Percentiles rank a stretch among this genome's conserved stretches.
Conservation (phyloP, 1,284 basidiomycete species). For the Heterobasidion parviporum region DNA sequence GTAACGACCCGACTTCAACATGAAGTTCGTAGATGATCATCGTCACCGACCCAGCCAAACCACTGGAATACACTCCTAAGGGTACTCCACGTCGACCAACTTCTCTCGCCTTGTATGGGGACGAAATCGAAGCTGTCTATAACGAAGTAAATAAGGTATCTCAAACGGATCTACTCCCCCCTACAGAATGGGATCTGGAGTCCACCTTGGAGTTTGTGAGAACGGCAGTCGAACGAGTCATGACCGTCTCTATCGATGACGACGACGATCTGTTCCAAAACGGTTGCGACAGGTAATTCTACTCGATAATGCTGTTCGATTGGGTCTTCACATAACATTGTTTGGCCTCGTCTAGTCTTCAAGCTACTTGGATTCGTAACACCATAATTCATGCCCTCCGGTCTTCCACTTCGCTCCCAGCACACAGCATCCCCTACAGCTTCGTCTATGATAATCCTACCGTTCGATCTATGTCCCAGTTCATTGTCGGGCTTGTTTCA, state of each 20-base stretch:
- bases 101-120: slow-evolving; percentile 19
- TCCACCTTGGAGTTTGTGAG: slow-evolving; percentile 17
- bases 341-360: slow-evolving; percentile 15
- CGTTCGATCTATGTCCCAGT: slow-evolving; percentile 10
- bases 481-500: slow-evolving; percentile 1
- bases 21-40: slow-evolving; percentile 21
- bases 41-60: slow-evolving; percentile 19
- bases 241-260: slow-evolving; percentile 14
- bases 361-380: slow-evolving; percentile 27
- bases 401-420: slow-evolving; percentile 3
- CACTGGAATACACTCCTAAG: slow-evolving; percentile 26
- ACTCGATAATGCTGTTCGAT: not conserved
- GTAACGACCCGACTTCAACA: slow-evolving; percentile 3
- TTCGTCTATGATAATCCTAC: slow-evolving; percentile 17
- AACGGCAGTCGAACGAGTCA: slow-evolving; percentile 15
- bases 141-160: slow-evolving; percentile 17
- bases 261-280: slow-evolving; percentile 27
- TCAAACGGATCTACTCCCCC: slow-evolving; percentile 14
- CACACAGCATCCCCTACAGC: slow-evolving; percentile 4
- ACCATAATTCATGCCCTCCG: slow-evolving; percentile 18
- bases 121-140: slow-evolving; percentile 25
- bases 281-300: slow-evolving; percentile 29
- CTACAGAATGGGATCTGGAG: slow-evolving; percentile 17
- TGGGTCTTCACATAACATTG: not conserved
- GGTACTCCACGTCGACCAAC: slow-evolving; percentile 18